Conservation (phyloP, 139 green algal species). For the Chlorella sp. region DNA sequence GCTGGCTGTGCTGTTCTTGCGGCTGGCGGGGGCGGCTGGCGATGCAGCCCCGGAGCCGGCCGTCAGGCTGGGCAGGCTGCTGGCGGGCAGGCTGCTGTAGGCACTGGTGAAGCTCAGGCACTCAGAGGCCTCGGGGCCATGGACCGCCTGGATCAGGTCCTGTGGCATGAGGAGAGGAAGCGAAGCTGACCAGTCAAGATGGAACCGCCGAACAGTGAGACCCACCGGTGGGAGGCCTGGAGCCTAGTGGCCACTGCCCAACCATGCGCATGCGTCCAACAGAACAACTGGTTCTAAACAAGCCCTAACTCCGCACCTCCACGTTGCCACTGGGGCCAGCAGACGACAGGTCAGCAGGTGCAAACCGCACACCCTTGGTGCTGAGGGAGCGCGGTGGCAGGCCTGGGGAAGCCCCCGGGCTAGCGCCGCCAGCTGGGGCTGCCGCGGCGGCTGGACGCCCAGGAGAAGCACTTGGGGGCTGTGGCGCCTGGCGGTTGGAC, state of each 20-base stretch:
- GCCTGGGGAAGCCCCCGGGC: neutral
- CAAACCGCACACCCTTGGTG: slow-evolving; percentile 13
- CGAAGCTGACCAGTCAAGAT: too few relatives aligned
- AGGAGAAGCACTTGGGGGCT: neutral
- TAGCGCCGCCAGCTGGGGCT: neutral
- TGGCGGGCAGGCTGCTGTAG: slow-evolving; percentile 8
- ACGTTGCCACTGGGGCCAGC: neutral
- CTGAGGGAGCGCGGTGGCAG: too few relatives aligned
- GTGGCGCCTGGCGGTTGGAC: too few relatives aligned
- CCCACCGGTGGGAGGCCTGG: neutral
- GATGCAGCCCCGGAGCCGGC: neutral
- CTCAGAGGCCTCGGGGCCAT: neutral
- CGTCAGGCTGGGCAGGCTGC: slow-evolving; percentile 23
- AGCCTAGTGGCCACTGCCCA: neutral
- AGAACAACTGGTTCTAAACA: neutral
- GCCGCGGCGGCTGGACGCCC: neutral
- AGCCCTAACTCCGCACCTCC: neutral
- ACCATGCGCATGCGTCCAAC: neutral
- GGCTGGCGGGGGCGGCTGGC: neutral
- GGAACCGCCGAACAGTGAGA: too few relatives aligned
- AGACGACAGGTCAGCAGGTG: neutral
- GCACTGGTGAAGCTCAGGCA: slow-evolving; percentile 7
- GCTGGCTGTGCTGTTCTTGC: neutral
- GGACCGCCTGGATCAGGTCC: slow-evolving; percentile 7
- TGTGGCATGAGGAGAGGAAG: neutral